Evolutionary conservation across 306 rosid species (phyloP).

Genomic region (Cucurbita argyrosperma): DNA sequence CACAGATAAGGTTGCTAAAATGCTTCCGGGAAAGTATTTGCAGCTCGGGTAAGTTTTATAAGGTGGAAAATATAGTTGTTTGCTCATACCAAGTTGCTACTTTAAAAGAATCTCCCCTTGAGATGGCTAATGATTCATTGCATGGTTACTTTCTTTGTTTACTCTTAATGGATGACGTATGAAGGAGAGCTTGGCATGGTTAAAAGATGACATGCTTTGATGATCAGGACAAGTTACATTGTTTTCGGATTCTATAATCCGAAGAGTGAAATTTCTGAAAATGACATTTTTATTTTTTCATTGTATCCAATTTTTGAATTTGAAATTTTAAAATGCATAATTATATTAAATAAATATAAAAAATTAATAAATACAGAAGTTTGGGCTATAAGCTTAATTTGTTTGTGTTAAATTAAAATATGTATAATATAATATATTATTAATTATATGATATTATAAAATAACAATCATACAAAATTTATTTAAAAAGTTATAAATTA

Average conservation of each 20-base stretch:
- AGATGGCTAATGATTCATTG: background rate
- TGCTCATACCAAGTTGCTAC: background rate
- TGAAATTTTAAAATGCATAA: too few species aligned
- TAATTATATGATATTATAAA: too few species aligned
- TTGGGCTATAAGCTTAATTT: too few species aligned
- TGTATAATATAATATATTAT: too few species aligned
- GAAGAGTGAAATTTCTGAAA: too few species aligned
- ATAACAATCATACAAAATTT: too few species aligned
- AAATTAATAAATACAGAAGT: too few species aligned
- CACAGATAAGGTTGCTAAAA: conserved; percentile 79
- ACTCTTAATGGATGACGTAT: background rate
- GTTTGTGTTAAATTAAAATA: too few species aligned
- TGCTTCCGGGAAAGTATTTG: conserved; percentile 78
- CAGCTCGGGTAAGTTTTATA: conserved; percentile 68
- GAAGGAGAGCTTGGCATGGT: background rate
- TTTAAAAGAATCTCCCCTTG: background rate
- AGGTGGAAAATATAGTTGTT: background rate
- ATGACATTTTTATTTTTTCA: too few species aligned
- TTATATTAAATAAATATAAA: too few species aligned
- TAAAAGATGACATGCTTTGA: background rate
- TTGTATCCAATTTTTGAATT: too few species aligned
- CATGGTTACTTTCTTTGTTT: background rate
- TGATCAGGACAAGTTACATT: background rate
- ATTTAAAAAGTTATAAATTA: too few species aligned
- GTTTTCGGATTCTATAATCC: background rate